Percentiles rank a stretch among this genome's conserved stretches.
Evolutionary conservation across 352 stramenopile species (phyloP).

Genomic region (Aphanomyces invadans): DNA sequence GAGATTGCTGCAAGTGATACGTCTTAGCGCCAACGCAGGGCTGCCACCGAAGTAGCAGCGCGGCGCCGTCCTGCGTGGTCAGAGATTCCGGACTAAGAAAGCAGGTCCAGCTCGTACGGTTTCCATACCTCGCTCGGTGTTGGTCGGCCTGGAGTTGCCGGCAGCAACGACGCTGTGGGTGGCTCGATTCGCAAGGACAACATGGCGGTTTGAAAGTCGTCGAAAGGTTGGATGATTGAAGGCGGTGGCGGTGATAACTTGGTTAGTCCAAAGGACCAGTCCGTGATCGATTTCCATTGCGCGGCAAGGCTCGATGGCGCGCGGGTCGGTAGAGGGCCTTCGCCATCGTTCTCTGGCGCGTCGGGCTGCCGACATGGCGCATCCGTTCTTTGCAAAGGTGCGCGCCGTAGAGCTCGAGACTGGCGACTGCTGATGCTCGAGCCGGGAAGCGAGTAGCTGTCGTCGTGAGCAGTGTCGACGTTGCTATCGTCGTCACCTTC

Average conservation of each 20-base stretch:
- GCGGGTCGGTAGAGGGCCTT: too few species aligned
- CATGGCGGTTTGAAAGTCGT: slow-evolving; percentile 2
- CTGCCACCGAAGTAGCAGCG: neutral
- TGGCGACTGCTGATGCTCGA: neutral
- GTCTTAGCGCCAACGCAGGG: neutral
- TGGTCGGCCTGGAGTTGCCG: neutral
- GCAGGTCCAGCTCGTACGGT: too few species aligned
- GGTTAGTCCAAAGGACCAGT: neutral
- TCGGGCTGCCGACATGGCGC: too few species aligned
- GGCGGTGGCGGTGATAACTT: neutral
- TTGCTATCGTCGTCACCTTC: neutral
- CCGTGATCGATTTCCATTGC: neutral
- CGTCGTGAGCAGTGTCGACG: neutral
- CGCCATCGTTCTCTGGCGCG: neutral
- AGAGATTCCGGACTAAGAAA: too few species aligned
- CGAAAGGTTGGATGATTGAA: neutral
- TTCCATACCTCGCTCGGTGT: neutral
- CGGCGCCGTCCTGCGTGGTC: neutral
- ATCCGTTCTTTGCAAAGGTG: too few species aligned
- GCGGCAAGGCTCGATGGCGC: neutral
- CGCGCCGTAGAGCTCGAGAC: too few species aligned
- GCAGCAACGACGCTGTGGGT: neutral
- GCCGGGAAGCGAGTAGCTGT: neutral
- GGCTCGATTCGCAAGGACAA: neutral
- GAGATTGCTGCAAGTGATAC: neutral